Percentiles rank a stretch among this genome's conserved stretches.
Conservation (phyloP, 805 yeast genomes). For the Schizosaccharomyces japonicus region DNA sequence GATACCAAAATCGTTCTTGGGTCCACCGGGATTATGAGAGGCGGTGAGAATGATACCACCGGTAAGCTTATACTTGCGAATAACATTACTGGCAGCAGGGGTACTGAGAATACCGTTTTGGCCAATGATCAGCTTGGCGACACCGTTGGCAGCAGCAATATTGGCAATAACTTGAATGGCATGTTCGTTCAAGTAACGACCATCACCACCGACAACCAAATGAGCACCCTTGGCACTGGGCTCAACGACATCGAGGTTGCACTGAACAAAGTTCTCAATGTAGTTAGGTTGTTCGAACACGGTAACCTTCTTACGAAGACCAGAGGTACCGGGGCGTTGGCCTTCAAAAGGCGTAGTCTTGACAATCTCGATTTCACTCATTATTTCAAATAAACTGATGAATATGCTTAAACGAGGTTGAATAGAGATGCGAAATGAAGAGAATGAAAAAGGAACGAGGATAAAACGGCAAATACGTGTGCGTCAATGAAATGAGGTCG, state of each 20-base stretch:
- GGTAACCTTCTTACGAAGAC: conserved; percentile 71
- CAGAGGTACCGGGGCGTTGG: conserved; percentile 96
- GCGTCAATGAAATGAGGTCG: too few species aligned
- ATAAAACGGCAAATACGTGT: too few species aligned
- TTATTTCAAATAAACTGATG: too few species aligned
- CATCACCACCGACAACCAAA: conserved; percentile 89
- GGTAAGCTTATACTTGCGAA: conserved; percentile 44
- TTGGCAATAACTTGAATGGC: conserved; percentile 61
- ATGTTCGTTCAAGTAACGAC: conserved; percentile 66
- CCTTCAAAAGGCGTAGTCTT: conserved; percentile 58
- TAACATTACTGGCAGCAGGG: conserved; percentile 88
- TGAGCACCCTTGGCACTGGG: conserved; percentile 58
- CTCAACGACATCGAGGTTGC: conserved; percentile 66
- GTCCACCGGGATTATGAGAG: conserved; percentile 90
- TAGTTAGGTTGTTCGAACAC: conserved; percentile 61
- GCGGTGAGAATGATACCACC: conserved; percentile 95
- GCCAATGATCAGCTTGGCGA: conserved; percentile 58
- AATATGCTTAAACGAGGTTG: too few species aligned
- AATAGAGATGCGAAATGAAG: too few species aligned
- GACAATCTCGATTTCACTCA: conserved; percentile 20
- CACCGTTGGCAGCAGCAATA: conserved; percentile 82
- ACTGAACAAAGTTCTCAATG: conserved; percentile 83
- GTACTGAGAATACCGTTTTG: conserved; percentile 74
- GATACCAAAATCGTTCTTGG: conserved; percentile 74
- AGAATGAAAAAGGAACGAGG: too few species aligned